phyloP scores from a whole-genome alignment of 2,329 filamentous ascomycete species.

The Ceratocystis cubensis region DNA sequence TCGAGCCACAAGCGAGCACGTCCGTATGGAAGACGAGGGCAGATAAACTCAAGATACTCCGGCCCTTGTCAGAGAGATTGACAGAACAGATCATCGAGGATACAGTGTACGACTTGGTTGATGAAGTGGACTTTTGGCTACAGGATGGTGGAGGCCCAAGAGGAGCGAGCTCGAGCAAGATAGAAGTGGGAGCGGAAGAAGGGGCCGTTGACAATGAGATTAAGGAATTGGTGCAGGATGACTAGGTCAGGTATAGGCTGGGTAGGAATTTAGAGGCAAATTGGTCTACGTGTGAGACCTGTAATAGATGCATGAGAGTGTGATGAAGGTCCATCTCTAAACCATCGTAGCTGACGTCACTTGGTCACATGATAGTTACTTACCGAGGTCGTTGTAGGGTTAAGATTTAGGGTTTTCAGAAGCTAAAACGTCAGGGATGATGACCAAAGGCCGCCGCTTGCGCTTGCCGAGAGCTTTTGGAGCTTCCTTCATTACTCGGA shows the following conservation, averaged over 20 bases:
- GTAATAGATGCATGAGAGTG: background rate
- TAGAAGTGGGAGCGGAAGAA: slow-evolving; percentile 33
- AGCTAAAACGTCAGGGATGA: background rate
- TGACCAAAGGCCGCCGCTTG: background rate
- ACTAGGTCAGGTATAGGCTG: slow-evolving; percentile 29
- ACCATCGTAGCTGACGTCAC: too few species aligned
- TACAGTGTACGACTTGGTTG: slow-evolving; percentile 79
- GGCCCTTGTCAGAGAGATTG: slow-evolving; percentile 49
- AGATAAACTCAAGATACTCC: slow-evolving; percentile 1
- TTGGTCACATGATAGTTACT: background rate
- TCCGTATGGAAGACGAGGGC: slow-evolving; percentile 13
- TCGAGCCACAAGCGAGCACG: slow-evolving; percentile 28
- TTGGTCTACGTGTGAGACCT: background rate
- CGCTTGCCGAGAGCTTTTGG: background rate
- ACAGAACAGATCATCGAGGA: slow-evolving; percentile 92
- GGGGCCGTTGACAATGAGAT: slow-evolving; percentile 41
- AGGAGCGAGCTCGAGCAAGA: slow-evolving; percentile 30
- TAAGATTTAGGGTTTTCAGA: background rate
- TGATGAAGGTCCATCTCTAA: too few species aligned
- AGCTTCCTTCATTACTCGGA: background rate
- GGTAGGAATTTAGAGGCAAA: background rate
- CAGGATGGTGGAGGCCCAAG: slow-evolving; percentile 47
- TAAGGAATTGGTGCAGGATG: slow-evolving; percentile 53
- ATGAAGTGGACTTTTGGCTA: slow-evolving; percentile 85
- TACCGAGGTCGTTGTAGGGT: background rate